phyloP scores from a whole-genome alignment of 768 basidiomycete species.

The Boletus sp. region DNA sequence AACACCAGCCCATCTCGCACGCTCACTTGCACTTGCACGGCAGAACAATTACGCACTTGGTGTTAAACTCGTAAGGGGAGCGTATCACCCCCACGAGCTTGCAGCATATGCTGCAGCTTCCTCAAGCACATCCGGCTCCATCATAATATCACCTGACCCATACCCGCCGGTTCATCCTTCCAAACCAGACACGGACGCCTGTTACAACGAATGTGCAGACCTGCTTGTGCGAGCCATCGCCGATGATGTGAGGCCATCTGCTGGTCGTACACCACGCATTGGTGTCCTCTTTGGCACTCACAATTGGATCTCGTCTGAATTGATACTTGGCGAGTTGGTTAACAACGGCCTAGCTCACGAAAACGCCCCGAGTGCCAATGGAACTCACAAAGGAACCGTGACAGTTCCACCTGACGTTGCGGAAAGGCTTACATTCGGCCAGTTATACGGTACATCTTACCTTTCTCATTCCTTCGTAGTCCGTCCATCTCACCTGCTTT shows the following conservation, averaged over 20 bases:
- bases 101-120: conserved; percentile 38
- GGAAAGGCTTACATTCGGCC: conserved; percentile 71
- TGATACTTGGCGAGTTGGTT: conserved; percentile 62
- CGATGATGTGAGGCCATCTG: conserved; percentile 42
- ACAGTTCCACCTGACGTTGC: conserved; percentile 52
- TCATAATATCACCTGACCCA: conserved; percentile 56
- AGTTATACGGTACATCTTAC: conserved; percentile 68
- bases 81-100: conserved; percentile 81
- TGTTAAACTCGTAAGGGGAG: conserved; percentile 90
- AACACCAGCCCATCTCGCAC: conserved; percentile 64
- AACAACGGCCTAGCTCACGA: conserved; percentile 45
- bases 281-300: conserved; percentile 87
- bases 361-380: conserved; percentile 9
- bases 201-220: conserved; percentile 63
- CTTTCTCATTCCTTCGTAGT: neutral
- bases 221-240: conserved; percentile 56
- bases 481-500: neutral
- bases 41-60: conserved; percentile 72
- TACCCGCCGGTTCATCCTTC: conserved; percentile 65
- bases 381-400: conserved; percentile 31
- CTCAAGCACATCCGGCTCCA: conserved; percentile 9
- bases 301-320: conserved; percentile 66
- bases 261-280: conserved; percentile 31
- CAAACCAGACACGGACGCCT: conserved; percentile 71
- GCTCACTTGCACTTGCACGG: conserved; percentile 64